Conservation (phyloP, 495 filamentous ascomycete species). For the Hypoxylon trugodes region DNA sequence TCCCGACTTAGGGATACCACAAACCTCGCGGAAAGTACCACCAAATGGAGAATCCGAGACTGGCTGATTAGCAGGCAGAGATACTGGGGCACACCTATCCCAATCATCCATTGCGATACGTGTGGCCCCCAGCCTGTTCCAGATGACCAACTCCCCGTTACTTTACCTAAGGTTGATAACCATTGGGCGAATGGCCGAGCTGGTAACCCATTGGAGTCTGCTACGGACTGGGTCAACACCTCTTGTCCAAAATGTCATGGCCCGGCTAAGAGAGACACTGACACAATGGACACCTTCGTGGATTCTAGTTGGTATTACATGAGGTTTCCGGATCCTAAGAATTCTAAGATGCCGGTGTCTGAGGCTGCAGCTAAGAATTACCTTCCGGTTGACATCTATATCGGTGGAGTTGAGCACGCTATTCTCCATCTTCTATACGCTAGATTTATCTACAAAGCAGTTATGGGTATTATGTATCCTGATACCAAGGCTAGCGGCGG, state of each 20-base stretch:
- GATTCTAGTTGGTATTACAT: conserved; percentile 94
- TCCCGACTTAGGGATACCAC: conserved; percentile 60
- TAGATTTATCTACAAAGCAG: conserved; percentile 88
- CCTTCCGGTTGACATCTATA: conserved; percentile 83
- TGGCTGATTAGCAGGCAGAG: conserved; percentile 90
- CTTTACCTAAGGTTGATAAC: conserved; percentile 72
- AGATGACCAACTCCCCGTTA: conserved; percentile 75
- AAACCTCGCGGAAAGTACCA: conserved; percentile 62
- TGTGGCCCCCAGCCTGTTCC: conserved; percentile 86
- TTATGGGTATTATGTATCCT: conserved; percentile 60
- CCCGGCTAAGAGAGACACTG: conserved; percentile 81
- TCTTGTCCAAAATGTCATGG: conserved; percentile 76
- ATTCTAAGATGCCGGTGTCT: conserved; percentile 67
- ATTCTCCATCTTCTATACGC: conserved; percentile 93
- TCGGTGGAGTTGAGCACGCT: conserved; percentile 89
- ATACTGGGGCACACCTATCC: conserved; percentile 92
- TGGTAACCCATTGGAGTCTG: conserved; percentile 79
- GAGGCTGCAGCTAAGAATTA: conserved; percentile 59
- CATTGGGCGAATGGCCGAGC: conserved; percentile 73
- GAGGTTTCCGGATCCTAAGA: conserved; percentile 76
- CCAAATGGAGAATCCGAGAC: conserved; percentile 81
- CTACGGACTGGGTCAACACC: conserved; percentile 77
- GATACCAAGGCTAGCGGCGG: conserved; percentile 2
- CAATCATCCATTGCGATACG: conserved; percentile 80
- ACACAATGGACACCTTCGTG: conserved; percentile 96